These are phyloP conservation scores for Chaetomidium leptoderma DNA, from an alignment of 495 filamentous ascomycete genomes.

Conservation along the genomic window DNA sequence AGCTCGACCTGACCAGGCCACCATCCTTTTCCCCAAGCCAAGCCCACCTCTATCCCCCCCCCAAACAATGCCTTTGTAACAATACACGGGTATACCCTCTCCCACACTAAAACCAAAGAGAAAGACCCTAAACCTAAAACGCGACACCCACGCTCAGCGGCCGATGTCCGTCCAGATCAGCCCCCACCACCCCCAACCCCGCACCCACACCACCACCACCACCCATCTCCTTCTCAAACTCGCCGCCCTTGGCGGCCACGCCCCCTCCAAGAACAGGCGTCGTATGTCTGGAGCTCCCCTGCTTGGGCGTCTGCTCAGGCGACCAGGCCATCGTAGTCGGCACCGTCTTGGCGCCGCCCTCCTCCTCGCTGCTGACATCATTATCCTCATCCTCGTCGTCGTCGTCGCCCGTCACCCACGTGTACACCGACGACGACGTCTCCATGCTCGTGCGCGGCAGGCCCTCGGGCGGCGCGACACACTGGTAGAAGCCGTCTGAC, in stretches of 20 bases:
- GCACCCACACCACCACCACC: neutral
- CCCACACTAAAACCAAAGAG: conserved; percentile 4
- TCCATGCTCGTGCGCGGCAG: conserved; percentile 35
- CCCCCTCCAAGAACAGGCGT: conserved; percentile 28
- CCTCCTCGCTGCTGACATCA: neutral
- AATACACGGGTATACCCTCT: conserved; percentile 6
- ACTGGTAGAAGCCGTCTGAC: conserved; percentile 53
- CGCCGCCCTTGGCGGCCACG: too few species aligned
- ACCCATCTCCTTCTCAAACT: conserved; percentile 30
- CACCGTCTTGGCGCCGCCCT: conserved; percentile 23
- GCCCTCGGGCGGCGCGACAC: conserved; percentile 35
- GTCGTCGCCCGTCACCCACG: conserved; percentile 29
- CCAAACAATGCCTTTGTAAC: neutral
- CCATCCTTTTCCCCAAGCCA: neutral
- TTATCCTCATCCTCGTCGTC: conserved; percentile 10
- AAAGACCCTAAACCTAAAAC: conserved; percentile 32
- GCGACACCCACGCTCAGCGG: conserved; percentile 46
- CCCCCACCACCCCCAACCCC: neutral
- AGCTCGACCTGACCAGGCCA: conserved; percentile 4
- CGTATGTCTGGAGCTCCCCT: conserved; percentile 25
- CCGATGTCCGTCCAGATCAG: conserved; percentile 18
- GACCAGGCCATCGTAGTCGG: conserved; percentile 36
- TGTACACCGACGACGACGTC: conserved; percentile 39
- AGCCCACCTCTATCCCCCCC: neutral
- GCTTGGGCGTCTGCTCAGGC: conserved; percentile 28